Conservation (phyloP, 345 rosid species). For the Arabis hirsuta region DNA sequence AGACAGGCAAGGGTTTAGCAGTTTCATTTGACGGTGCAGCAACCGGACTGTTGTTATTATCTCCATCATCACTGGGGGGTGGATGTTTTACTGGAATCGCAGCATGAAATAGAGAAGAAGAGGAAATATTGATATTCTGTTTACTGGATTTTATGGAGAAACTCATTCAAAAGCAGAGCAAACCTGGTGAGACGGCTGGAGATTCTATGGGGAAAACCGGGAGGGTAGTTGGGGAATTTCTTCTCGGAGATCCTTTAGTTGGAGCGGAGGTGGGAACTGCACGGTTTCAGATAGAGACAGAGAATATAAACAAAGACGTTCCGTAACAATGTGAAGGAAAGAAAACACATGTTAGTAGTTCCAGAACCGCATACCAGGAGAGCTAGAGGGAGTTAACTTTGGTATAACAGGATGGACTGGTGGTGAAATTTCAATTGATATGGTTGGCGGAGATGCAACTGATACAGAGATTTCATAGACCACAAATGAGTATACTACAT, state of each 20-base stretch:
- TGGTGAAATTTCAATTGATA: constrained; percentile 37
- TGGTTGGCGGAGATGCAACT: constrained; percentile 49
- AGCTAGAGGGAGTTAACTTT: constrained; percentile 49
- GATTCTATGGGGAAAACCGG: constrained; percentile 35
- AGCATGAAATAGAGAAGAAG: constrained; percentile 48
- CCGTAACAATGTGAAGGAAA: background rate
- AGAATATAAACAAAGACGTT: constrained; percentile 22
- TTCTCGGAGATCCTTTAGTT: constrained; percentile 32
- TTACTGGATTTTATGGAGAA: constrained; percentile 5
- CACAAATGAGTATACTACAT: background rate
- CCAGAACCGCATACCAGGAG: constrained; percentile 49
- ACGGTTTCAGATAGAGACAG: background rate
- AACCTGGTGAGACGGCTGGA: constrained; percentile 43
- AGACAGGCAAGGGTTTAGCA: constrained; percentile 51
- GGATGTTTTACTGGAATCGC: constrained; percentile 55
- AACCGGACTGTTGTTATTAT: constrained; percentile 54
- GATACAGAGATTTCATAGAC: constrained; percentile 39
- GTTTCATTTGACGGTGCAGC: constrained; percentile 56
- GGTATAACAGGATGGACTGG: constrained; percentile 50
- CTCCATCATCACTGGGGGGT: constrained; percentile 46
- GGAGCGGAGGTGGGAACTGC: constrained; percentile 32
- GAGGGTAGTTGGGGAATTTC: constrained; percentile 26
- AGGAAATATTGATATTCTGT: constrained; percentile 27
- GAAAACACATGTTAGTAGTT: background rate
- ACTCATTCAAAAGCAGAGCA: constrained; percentile 29